phyloP scores from a whole-genome alignment of 257 asterid species.

The Rhazya stricta region DNA sequence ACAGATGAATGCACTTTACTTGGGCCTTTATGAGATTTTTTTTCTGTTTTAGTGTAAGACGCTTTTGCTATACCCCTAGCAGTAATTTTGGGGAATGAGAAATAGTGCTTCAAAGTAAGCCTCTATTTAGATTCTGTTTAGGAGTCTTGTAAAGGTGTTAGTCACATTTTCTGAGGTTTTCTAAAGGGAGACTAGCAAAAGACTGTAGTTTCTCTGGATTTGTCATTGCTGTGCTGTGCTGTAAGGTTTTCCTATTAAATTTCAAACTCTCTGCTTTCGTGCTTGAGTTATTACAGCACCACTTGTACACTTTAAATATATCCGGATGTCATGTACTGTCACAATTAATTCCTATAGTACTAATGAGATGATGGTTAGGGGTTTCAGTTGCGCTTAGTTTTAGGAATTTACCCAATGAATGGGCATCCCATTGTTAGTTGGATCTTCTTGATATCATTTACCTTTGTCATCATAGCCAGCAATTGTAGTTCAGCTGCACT shows the following conservation, averaged over 20 bases:
- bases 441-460: not conserved
- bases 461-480: not conserved
- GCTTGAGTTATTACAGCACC: too few relatives aligned
- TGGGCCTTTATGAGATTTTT: not conserved
- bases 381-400: not conserved
- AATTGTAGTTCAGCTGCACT: not conserved
- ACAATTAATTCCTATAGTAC: too few relatives aligned
- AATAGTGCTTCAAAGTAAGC: not conserved
- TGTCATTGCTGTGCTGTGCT: not conserved
- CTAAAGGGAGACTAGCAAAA: not conserved
- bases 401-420: not conserved
- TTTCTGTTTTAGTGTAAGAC: not conserved
- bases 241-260: too few relatives aligned
- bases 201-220: not conserved
- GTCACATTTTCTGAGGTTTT: not conserved
- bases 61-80: not conserved
- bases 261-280: too few relatives aligned
- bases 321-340: not conserved
- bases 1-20: not conserved
- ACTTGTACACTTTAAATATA: not conserved
- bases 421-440: too few relatives aligned
- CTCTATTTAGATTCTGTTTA: not conserved
- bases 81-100: not conserved
- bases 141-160: not conserved
- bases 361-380: too few relatives aligned